Evolutionary conservation across 75 land plant genomes (phyloP).

Genomic region (Pinus albicaulis): DNA sequence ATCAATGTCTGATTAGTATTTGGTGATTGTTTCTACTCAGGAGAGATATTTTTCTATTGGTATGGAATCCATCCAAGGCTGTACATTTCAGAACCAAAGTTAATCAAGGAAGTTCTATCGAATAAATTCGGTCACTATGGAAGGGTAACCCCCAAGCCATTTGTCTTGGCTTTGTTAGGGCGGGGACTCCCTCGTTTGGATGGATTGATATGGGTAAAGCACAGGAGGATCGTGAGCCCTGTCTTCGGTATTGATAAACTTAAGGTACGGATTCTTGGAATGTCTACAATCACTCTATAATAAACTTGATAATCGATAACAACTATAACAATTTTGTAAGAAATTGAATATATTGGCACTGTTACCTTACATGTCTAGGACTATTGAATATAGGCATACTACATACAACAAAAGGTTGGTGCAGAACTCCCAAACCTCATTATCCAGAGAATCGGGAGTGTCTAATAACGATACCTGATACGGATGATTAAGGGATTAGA

Average conservation of each 20-base stretch:
- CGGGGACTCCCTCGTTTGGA: slow-evolving; percentile 17
- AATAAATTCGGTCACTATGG: slow-evolving; percentile 26
- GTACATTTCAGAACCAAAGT: neutral
- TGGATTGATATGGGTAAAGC: slow-evolving; percentile 9
- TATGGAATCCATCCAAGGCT: slow-evolving; percentile 39
- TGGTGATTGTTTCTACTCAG: slow-evolving; percentile 15
- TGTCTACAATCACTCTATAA: neutral
- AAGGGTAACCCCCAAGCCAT: neutral
- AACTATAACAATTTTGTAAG: no score
- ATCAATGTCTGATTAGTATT: neutral
- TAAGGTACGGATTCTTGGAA: slow-evolving; percentile 19
- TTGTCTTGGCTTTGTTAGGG: slow-evolving; percentile 14
- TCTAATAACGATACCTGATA: no score
- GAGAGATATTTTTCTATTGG: slow-evolving; percentile 47
- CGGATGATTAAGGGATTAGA: no score
- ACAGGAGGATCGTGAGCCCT: slow-evolving; percentile 9
- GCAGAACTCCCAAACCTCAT: no score
- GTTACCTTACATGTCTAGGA: no score
- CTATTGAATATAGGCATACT: no score
- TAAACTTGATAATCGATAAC: no score
- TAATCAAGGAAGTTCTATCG: neutral
- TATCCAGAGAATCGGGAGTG: no score
- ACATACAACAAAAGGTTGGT: no score
- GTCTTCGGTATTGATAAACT: slow-evolving; percentile 30
- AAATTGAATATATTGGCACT: no score